Conservation (phyloP, 1,139 yeast genomes). For the Sugiyamaella japonica region DNA sequence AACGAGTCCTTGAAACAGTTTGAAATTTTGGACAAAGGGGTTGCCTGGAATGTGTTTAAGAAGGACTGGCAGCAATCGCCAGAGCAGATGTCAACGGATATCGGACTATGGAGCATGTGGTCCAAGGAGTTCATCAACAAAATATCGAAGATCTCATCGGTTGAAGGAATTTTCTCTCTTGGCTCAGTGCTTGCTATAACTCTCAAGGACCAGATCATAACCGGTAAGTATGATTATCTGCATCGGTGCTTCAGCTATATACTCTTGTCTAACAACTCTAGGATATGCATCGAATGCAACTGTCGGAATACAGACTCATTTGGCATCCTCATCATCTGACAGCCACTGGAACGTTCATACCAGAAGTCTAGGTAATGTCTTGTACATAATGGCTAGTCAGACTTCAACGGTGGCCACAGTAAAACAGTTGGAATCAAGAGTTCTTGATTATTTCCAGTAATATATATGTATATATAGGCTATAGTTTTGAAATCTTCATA, state of each 20-base stretch:
- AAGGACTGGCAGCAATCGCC: slow-evolving; percentile 21
- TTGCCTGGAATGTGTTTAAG: slow-evolving; percentile 23
- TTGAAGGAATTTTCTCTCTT: slow-evolving; percentile 32
- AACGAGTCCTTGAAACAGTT: slow-evolving; percentile 27
- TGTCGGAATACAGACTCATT: slow-evolving; percentile 13
- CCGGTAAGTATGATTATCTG: slow-evolving; percentile 15
- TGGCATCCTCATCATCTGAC: not conserved
- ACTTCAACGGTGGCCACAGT: slow-evolving; percentile 19
- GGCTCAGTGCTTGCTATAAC: slow-evolving; percentile 34
- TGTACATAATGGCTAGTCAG: slow-evolving; percentile 30
- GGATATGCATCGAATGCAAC: slow-evolving; percentile 29
- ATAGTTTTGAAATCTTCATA: not conserved
- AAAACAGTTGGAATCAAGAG: slow-evolving; percentile 12
- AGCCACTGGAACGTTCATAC: slow-evolving; percentile 28
- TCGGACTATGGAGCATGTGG: slow-evolving; percentile 31
- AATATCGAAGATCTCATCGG: slow-evolving; percentile 24
- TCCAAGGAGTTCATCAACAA: slow-evolving; percentile 24
- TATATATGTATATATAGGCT: not conserved
- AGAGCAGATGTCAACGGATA: not conserved
- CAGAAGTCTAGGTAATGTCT: slow-evolving; percentile 31
- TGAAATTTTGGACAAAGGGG: slow-evolving; percentile 16
- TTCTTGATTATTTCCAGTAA: slow-evolving; percentile 8
- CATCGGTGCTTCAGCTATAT: too few species aligned
- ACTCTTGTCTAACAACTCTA: slow-evolving; percentile 8
- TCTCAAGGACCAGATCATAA: slow-evolving; percentile 23